phyloP scores from a whole-genome alignment of 202 grass and related monocot genomes.

The Carex sylvatica region DNA sequence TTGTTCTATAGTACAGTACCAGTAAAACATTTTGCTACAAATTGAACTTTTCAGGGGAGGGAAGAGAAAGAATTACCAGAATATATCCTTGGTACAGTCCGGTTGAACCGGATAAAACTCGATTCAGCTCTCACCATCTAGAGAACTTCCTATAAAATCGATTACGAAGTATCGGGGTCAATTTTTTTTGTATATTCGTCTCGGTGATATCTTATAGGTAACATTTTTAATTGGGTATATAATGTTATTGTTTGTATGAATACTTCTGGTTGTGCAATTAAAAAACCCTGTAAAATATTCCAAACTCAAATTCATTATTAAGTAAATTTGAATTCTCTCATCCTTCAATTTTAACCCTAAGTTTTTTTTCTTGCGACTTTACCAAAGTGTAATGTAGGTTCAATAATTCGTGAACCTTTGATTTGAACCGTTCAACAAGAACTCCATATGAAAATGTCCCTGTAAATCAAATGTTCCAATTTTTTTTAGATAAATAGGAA shows the following conservation, averaged over 20 bases:
- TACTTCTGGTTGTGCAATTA: background rate
- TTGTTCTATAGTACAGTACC: background rate
- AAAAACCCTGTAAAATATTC: background rate
- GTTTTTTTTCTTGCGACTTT: too few relatives aligned
- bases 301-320: background rate
- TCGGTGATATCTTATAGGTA: background rate
- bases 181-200: conserved; percentile 2
- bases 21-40: background rate
- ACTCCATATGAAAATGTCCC: too few relatives aligned
- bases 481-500: too few relatives aligned
- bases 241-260: background rate
- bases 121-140: conserved; percentile 54
- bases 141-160: background rate
- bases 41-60: conserved; percentile 57
- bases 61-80: conserved; percentile 88
- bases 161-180: background rate
- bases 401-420: background rate
- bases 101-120: conserved; percentile 58
- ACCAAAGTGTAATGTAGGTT: too few relatives aligned
- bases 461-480: too few relatives aligned
- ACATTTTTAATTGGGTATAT: background rate
- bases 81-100: conserved; percentile 88
- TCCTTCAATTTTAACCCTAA: background rate
- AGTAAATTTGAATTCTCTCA: background rate
- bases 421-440: too few relatives aligned